Evolutionary conservation across 345 rosid species (phyloP).

Genomic region (Aquilaria malaccensis): DNA sequence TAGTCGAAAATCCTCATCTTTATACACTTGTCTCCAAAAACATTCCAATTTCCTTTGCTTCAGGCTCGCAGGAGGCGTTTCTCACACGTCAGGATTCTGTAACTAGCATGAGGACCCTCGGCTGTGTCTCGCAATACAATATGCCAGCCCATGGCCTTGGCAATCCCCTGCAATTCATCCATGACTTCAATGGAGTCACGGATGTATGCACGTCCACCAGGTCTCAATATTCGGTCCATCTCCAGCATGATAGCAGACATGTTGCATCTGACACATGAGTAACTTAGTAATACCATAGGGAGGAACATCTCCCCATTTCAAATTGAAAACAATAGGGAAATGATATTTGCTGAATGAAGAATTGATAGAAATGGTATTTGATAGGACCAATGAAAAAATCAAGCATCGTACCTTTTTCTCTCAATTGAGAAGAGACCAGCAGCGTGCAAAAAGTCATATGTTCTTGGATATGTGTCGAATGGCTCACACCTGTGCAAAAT

Average conservation of each 20-base stretch:
- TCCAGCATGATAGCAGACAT: conserved; percentile 89
- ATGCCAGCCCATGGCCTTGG: conserved; percentile 83
- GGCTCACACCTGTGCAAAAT: conserved; percentile 79
- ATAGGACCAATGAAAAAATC: not conserved
- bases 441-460: conserved; percentile 83
- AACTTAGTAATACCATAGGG: not conserved
- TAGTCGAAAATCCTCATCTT: no score
- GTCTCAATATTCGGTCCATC: conserved; percentile 96
- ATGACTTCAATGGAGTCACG: conserved; percentile 68
- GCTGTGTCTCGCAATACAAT: conserved; percentile 56
- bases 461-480: conserved; percentile 95
- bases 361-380: no score
- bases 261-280: conserved; percentile 53
- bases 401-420: conserved; percentile 55
- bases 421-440: conserved; percentile 88
- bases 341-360: no score
- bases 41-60: conserved; percentile 2
- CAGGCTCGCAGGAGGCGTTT: conserved; percentile 46
- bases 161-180: conserved; percentile 74
- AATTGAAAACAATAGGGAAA: no score
- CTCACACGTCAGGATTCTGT: conserved; percentile 68
- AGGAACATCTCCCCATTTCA: no score
- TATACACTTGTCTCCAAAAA: no score
- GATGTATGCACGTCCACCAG: conserved; percentile 86
- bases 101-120: conserved; percentile 97